Conservation (phyloP, 805 yeast species). For the Nakazawaea ishiwadae region DNA sequence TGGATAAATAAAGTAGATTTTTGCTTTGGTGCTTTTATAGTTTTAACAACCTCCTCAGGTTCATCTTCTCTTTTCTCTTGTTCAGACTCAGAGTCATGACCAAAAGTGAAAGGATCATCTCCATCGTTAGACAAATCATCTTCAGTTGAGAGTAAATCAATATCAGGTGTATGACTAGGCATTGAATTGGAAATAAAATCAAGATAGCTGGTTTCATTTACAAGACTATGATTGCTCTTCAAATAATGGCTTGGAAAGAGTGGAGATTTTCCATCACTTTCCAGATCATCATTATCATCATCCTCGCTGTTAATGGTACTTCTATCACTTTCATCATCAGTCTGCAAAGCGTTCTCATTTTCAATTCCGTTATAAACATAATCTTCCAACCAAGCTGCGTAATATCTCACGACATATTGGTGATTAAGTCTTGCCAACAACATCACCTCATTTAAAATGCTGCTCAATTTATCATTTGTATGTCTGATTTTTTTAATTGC, state of each 20-base stretch:
- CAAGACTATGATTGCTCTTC: conserved; percentile 24
- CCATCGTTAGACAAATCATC: conserved; percentile 20
- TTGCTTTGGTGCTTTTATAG: conserved; percentile 20
- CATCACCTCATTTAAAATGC: conserved; percentile 86
- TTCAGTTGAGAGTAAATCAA: conserved; percentile 44
- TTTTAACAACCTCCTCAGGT: conserved; percentile 14
- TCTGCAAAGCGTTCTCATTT: conserved; percentile 20
- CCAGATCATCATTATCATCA: conserved; percentile 16
- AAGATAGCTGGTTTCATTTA: conserved; percentile 28
- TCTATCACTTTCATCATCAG: conserved; percentile 27
- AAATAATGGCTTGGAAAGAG: conserved; percentile 22
- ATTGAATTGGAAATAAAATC: conserved; percentile 69
- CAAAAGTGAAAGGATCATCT: conserved; percentile 18
- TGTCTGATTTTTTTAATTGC: conserved; percentile 92
- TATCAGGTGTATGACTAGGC: conserved; percentile 43
- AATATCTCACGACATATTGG: conserved; percentile 93
- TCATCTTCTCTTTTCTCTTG: conserved; percentile 12
- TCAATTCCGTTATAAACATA: conserved; percentile 21
- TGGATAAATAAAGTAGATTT: conserved; percentile 84
- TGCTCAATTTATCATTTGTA: conserved; percentile 70
- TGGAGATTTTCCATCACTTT: too few species aligned
- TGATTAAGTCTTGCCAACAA: conserved; percentile 88
- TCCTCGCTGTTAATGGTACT: conserved; percentile 28
- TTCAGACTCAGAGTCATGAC: conserved; percentile 14
- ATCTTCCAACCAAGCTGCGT: conserved; percentile 93